Evolutionary conservation across 2,329 filamentous ascomycete species (phyloP).

Genomic region (Claviceps monticola): DNA sequence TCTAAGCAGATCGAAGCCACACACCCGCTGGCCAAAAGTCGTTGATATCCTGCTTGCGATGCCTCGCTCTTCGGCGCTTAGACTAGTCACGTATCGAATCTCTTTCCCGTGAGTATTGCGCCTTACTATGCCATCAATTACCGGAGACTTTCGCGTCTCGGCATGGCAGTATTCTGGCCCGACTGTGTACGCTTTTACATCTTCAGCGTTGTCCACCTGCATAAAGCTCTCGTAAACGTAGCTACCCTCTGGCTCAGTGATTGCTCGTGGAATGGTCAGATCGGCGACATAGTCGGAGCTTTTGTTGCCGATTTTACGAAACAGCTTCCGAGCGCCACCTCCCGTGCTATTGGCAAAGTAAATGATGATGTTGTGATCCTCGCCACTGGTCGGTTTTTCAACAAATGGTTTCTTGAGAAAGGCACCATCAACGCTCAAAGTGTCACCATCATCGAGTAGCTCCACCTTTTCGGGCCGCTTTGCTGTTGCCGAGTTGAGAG

Average conservation of each 20-base stretch:
- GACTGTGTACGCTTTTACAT: slow-evolving; percentile 97
- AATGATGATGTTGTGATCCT: slow-evolving; percentile 97
- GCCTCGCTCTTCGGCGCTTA: slow-evolving; percentile 65
- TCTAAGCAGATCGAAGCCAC: slow-evolving; percentile 86
- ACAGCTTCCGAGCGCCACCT: slow-evolving; percentile 80
- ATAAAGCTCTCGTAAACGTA: slow-evolving; percentile 98
- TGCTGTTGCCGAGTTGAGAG: slow-evolving; percentile 46
- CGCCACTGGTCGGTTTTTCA: slow-evolving; percentile 94
- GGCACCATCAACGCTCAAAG: slow-evolving; percentile 73
- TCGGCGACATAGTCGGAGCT: slow-evolving; percentile 85
- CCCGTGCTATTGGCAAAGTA: slow-evolving; percentile 83
- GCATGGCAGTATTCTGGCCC: slow-evolving; percentile 88
- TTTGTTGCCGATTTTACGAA: slow-evolving; percentile 97
- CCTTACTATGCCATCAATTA: slow-evolving; percentile 89
- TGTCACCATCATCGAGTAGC: slow-evolving; percentile 80
- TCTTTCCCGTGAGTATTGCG: slow-evolving; percentile 97
- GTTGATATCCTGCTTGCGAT: slow-evolving; percentile 84
- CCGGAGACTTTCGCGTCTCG: slow-evolving; percentile 91
- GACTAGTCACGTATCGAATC: slow-evolving; percentile 80
- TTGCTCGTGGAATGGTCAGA: slow-evolving; percentile 61
- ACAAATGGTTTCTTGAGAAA: slow-evolving; percentile 86
- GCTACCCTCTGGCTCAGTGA: slow-evolving; percentile 68
- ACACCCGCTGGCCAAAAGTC: slow-evolving; percentile 88
- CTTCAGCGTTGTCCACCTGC: slow-evolving; percentile 90
- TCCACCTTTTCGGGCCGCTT: slow-evolving; percentile 62